Conservation (phyloP, 495 filamentous ascomycete species). For the Astrocystis sublimbata region DNA sequence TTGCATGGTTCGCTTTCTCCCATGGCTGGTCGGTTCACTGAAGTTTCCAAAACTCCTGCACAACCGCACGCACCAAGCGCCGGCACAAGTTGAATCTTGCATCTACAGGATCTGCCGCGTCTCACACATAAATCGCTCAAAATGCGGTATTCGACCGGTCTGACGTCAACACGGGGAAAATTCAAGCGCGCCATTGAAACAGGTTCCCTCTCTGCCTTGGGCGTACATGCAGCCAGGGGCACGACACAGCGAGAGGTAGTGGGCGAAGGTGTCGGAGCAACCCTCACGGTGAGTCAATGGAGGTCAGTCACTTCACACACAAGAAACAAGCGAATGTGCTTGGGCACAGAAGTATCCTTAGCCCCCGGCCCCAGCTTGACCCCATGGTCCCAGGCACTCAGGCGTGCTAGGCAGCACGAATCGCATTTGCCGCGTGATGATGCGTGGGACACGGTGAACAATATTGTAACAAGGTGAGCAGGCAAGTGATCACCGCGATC, state of each 20-base stretch:
- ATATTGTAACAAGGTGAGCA: slow-evolving; percentile 10
- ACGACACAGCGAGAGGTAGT: background rate
- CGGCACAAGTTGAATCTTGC: background rate
- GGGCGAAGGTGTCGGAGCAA: background rate
- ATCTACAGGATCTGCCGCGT: slow-evolving; percentile 6
- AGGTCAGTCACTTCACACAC: background rate
- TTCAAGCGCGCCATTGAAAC: background rate
- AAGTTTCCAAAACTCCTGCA: slow-evolving; percentile 3
- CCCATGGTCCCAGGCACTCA: background rate
- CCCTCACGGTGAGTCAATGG: background rate
- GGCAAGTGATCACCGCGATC: background rate
- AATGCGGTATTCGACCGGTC: background rate
- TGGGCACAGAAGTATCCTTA: background rate
- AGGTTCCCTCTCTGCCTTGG: background rate
- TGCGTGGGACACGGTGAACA: slow-evolving; percentile 6
- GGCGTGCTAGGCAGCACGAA: background rate
- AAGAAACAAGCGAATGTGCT: background rate
- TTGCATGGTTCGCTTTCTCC: background rate
- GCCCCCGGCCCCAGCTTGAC: background rate
- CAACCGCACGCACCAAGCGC: background rate
- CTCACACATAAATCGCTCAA: background rate
- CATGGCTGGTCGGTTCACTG: slow-evolving; percentile 5
- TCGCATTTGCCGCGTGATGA: background rate
- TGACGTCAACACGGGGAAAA: background rate
- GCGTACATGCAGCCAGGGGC: background rate